Conservation (phyloP, 2,329 filamentous ascomycete genomes). For the Epichloe festucae region DNA sequence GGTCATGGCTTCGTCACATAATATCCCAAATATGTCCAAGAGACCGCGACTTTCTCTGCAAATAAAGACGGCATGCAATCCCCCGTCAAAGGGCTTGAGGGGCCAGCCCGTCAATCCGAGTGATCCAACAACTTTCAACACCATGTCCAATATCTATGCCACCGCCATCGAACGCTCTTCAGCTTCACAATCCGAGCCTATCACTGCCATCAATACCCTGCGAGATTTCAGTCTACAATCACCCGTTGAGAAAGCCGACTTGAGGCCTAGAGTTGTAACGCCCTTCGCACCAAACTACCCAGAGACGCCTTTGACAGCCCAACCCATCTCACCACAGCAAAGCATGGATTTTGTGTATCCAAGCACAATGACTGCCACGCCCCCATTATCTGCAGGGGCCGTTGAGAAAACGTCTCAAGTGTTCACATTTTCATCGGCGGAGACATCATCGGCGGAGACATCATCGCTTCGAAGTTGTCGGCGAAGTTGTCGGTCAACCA, state of each 20-base stretch:
- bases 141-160: conserved; percentile 51
- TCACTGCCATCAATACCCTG: conserved; percentile 35
- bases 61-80: conserved; percentile 33
- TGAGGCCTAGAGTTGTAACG: conserved; percentile 25
- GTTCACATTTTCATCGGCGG: conserved; percentile 33
- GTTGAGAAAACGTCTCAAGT: conserved; percentile 28
- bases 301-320: conserved; percentile 40
- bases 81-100: conserved; percentile 20
- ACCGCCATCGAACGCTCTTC: conserved; percentile 48
- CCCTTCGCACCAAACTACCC: conserved; percentile 35
- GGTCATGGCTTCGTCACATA: conserved; percentile 13
- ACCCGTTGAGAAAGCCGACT: conserved; percentile 18
- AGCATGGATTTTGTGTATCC: conserved; percentile 35
- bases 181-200: conserved; percentile 31
- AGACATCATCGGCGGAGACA: conserved; percentile 11
- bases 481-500: neutral
- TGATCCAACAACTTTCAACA: conserved; percentile 53
- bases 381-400: conserved; percentile 41
- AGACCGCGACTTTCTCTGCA: conserved; percentile 45
- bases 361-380: conserved; percentile 46
- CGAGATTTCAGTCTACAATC: conserved; percentile 19
- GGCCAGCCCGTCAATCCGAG: conserved; percentile 33
- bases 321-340: conserved; percentile 34
- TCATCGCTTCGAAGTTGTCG: too few relatives aligned
- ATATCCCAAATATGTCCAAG: conserved; percentile 19